Evolutionary conservation across 2,329 filamentous ascomycete species (phyloP).

Genomic region (Aspergillus tanneri): DNA sequence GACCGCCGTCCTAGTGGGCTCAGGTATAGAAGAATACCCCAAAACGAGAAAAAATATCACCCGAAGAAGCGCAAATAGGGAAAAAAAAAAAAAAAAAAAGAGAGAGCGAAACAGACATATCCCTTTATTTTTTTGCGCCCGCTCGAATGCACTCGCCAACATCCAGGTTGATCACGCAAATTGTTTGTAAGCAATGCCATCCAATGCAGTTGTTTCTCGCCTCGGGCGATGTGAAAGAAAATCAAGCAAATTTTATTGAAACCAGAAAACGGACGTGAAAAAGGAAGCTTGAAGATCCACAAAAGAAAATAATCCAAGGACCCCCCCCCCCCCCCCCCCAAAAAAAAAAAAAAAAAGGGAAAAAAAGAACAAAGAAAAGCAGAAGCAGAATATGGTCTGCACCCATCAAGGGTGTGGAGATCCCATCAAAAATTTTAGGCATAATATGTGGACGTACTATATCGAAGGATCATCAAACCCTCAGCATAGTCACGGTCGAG

Average conservation of each 20-base stretch:
- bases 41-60: background rate
- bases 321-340: no score
- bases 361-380: constrained; percentile 10
- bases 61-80: background rate
- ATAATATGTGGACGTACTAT: no score
- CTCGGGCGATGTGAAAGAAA: constrained; percentile 7
- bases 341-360: constrained; percentile 11
- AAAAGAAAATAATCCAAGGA: constrained; percentile 6
- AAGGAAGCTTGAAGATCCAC: background rate
- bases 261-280: background rate
- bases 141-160: constrained; percentile 9
- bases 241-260: constrained; percentile 1
- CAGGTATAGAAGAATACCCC: no score
- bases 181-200: constrained; percentile 6
- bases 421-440: background rate
- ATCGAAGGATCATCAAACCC: no score
- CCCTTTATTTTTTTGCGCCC: constrained; percentile 8
- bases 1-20: no score
- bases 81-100: background rate
- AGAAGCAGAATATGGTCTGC: background rate
- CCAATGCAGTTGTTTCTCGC: constrained; percentile 10
- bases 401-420: background rate
- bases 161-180: constrained; percentile 11
- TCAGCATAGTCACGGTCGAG: constrained; percentile 15
- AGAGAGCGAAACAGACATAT: constrained; percentile 4